These are phyloP conservation scores for Blastocystis sp. DNA, from an alignment of 352 stramenopile species.

Conservation along the genomic window DNA sequence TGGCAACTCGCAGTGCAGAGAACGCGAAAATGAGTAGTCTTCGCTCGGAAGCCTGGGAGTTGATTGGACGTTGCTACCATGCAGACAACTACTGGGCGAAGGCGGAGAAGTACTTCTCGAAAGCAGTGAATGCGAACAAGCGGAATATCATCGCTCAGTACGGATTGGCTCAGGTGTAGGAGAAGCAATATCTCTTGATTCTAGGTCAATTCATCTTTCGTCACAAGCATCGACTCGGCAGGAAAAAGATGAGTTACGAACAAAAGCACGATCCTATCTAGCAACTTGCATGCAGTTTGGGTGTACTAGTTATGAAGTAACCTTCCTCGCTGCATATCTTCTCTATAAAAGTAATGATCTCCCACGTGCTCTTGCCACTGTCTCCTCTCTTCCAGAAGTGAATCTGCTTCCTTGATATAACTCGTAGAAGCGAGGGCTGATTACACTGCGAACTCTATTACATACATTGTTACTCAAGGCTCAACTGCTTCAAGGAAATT, in stretches of 20 bases:
- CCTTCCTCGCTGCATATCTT: slow-evolving; percentile 41
- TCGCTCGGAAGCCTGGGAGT: slow-evolving; percentile 4
- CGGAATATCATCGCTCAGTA: slow-evolving; percentile 30
- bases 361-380: background rate
- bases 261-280: background rate
- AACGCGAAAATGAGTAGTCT: slow-evolving; percentile 6
- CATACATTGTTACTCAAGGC: slow-evolving; percentile 20
- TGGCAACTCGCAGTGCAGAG: background rate
- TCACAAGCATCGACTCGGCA: background rate
- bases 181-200: background rate
- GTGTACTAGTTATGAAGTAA: background rate
- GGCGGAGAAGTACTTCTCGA: slow-evolving; percentile 14
- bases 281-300: background rate
- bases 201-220: slow-evolving; percentile 22
- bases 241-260: slow-evolving; percentile 35
- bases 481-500: slow-evolving; percentile 41
- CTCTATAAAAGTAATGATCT: slow-evolving; percentile 47
- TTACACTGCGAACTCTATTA: background rate
- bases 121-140: slow-evolving; percentile 18
- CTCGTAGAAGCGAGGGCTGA: background rate
- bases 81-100: slow-evolving; percentile 1
- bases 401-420: background rate
- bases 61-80: slow-evolving; percentile 30
- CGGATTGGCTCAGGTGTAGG: slow-evolving; percentile 21
- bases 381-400: slow-evolving; percentile 10